A percentile compares a stretch with the other conserved stretches of the same genome.
Conservation (phyloP, 2,329 filamentous ascomycete genomes). For the Hymenoscyphus albidus region DNA sequence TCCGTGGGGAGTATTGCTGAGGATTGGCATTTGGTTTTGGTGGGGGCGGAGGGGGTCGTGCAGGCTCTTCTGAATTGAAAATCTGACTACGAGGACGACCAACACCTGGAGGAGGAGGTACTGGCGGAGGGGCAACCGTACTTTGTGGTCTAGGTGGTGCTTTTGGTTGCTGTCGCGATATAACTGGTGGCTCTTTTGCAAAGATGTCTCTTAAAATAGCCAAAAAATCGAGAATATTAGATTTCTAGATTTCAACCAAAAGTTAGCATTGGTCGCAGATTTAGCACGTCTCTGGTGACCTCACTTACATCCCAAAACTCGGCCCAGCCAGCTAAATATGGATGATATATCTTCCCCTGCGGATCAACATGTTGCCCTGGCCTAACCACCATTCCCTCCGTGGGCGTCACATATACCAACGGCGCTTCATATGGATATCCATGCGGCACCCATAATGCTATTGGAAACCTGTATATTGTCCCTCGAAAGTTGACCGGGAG, state of each 20-base stretch:
- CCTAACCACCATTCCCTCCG: slow-evolving; percentile 81
- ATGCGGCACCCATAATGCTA: slow-evolving; percentile 91
- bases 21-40: slow-evolving; percentile 30
- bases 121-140: slow-evolving; percentile 54
- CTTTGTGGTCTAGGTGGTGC: slow-evolving; percentile 36
- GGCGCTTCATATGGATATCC: slow-evolving; percentile 83
- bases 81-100: slow-evolving; percentile 42
- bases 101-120: slow-evolving; percentile 69
- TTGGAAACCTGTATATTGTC: slow-evolving; percentile 82
- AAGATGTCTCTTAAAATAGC: slow-evolving; percentile 82
- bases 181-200: slow-evolving; percentile 88
- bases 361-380: slow-evolving; percentile 93
- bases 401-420: slow-evolving; percentile 83
- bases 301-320: slow-evolving; percentile 82
- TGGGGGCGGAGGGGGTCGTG: slow-evolving; percentile 34
- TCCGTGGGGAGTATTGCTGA: slow-evolving; percentile 17
- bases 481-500: slow-evolving; percentile 90
- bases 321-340: slow-evolving; percentile 86
- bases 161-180: slow-evolving; percentile 61
- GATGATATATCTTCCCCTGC: slow-evolving; percentile 91
- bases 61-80: slow-evolving; percentile 31
- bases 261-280: background rate
- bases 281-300: background rate
- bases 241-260: slow-evolving; percentile 55
- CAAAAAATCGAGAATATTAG: slow-evolving; percentile 77